phyloP scores from a whole-genome alignment of 345 rosid species.

The Linum tenue region DNA sequence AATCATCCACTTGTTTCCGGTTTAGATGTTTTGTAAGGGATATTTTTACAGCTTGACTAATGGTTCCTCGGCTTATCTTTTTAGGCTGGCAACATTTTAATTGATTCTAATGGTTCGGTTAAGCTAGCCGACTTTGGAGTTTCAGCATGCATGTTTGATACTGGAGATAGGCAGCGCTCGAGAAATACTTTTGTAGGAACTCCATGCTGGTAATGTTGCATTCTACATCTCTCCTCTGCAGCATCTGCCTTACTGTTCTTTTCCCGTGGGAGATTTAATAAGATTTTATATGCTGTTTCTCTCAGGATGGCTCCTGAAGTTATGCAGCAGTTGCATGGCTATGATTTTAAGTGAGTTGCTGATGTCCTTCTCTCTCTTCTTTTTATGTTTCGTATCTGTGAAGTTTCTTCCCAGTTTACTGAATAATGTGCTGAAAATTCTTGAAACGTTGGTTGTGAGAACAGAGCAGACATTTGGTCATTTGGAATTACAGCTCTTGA shows the following conservation, averaged over 20 bases:
- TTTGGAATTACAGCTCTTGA: slow-evolving; percentile 98
- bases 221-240: slow-evolving; percentile 1
- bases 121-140: slow-evolving; percentile 98
- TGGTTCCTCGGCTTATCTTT: slow-evolving; percentile 13
- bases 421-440: slow-evolving; percentile 7
- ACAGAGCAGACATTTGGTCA: slow-evolving; percentile 98
- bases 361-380: slow-evolving; percentile 6
- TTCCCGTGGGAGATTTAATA: neutral
- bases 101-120: slow-evolving; percentile 70
- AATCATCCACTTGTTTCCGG: neutral
- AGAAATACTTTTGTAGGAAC: slow-evolving; percentile 99
- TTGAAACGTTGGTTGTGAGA: slow-evolving; percentile 18
- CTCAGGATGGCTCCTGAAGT: slow-evolving; percentile 99
- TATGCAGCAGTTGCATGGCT: slow-evolving; percentile 98
- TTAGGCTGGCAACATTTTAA: slow-evolving; percentile 92
- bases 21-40: neutral
- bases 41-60: slow-evolving; percentile 11
- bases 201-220: slow-evolving; percentile 76
- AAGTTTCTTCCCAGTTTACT: neutral
- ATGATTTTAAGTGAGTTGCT: slow-evolving; percentile 89
- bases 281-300: neutral
- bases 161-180: slow-evolving; percentile 94
- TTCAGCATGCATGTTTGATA: slow-evolving; percentile 96
- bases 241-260: neutral
- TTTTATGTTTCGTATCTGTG: neutral